phyloP scores from a whole-genome alignment of 768 basidiomycete genomes.

The Lactifluus subvellereus region DNA sequence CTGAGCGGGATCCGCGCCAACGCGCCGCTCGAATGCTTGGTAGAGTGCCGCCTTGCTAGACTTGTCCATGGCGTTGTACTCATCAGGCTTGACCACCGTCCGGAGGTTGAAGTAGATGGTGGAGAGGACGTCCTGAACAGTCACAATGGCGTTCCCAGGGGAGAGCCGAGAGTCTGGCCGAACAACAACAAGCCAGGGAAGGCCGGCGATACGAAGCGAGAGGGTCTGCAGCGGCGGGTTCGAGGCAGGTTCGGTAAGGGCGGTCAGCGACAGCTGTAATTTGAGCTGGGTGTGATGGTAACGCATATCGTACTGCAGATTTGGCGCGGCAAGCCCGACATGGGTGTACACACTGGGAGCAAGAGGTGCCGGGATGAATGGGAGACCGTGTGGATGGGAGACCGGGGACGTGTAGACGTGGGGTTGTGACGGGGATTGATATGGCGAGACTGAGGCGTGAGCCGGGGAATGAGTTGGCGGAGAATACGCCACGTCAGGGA shows the following conservation, averaged over 20 bases:
- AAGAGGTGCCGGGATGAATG: not conserved
- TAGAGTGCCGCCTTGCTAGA: not conserved
- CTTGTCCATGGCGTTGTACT: slow-evolving; percentile 4
- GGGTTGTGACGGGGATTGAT: not conserved
- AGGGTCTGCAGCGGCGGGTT: not conserved
- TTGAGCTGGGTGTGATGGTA: not conserved
- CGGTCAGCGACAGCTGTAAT: not conserved
- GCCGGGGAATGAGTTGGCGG: slow-evolving; percentile 2
- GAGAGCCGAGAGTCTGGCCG: not conserved
- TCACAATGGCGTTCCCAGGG: slow-evolving; percentile 5
- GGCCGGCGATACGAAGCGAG: not conserved
- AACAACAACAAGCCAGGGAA: slow-evolving; percentile 7
- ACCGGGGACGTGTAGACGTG: slow-evolving; percentile 6
- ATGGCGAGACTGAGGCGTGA: not conserved
- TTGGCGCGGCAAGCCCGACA: not conserved
- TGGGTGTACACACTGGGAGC: not conserved
- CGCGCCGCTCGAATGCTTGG: slow-evolving; percentile 4
- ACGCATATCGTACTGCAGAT: slow-evolving; percentile 3
- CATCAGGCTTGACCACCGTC: not conserved
- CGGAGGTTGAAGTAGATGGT: slow-evolving; percentile 9
- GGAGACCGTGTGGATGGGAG: not conserved
- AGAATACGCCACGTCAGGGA: slow-evolving; percentile 6
- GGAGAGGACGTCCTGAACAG: slow-evolving; percentile 4
- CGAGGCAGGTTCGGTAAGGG: slow-evolving; percentile 1
- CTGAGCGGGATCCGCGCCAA: not conserved